Evolutionary conservation across 2,329 filamentous ascomycete genomes (phyloP).

Genomic region (Trichoderma sp.): DNA sequence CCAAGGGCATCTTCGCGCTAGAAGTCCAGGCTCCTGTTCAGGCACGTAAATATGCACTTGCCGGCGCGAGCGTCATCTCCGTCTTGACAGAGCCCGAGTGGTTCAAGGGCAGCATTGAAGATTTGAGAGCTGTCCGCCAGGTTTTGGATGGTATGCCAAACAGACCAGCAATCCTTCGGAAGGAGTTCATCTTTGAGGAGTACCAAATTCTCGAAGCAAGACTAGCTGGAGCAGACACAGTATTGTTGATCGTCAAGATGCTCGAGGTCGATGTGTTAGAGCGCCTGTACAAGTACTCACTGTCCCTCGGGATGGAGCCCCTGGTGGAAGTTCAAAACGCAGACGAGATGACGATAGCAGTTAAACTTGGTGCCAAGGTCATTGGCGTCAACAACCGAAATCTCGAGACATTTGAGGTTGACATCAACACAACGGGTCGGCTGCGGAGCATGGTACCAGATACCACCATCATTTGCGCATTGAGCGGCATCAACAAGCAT

Average conservation of each 20-base stretch:
- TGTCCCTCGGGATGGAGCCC: conserved; percentile 92
- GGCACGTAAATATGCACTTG: conserved; percentile 85
- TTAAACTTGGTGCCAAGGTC: conserved; percentile 80
- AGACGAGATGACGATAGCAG: conserved; percentile 86
- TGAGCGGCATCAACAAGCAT: conserved; percentile 88
- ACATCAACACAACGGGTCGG: conserved; percentile 85
- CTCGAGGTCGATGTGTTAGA: conserved; percentile 71
- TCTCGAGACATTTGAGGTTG: conserved; percentile 93
- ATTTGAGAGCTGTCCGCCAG: conserved; percentile 80
- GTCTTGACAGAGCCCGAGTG: conserved; percentile 98
- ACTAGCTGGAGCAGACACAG: conserved; percentile 87
- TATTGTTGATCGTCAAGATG: conserved; percentile 98
- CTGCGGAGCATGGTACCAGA: conserved; percentile 82
- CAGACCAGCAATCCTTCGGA: conserved; percentile 84
- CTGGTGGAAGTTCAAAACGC: conserved; percentile 94
- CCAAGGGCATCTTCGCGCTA: conserved; percentile 89
- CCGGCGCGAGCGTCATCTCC: conserved; percentile 94
- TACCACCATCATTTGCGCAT: conserved; percentile 83
- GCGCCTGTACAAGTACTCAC: conserved; percentile 81
- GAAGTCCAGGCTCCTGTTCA: conserved; percentile 85
- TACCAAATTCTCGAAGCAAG: conserved; percentile 97
- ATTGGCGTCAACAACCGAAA: conserved; percentile 99
- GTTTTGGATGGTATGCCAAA: conserved; percentile 89
- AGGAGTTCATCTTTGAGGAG: conserved; percentile 97
- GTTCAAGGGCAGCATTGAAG: conserved; percentile 98